Conservation (phyloP, 2,329 filamentous ascomycete species). For the Paracamarosporium sp. region DNA sequence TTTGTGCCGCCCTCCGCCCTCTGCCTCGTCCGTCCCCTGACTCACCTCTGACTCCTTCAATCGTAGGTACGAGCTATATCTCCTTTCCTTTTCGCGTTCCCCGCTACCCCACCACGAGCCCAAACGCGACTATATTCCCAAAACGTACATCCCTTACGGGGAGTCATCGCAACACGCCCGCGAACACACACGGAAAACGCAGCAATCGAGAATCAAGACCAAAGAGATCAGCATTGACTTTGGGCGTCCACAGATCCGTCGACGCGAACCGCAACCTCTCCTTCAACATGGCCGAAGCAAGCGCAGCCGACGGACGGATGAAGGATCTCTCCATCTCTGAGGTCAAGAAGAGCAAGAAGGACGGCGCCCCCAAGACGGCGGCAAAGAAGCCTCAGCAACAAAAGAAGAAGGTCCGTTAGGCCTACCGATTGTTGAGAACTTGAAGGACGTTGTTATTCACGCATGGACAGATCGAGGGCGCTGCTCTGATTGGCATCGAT, state of each 20-base stretch:
- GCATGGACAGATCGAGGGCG: conserved; percentile 58
- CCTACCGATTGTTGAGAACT: neutral
- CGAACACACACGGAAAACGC: neutral
- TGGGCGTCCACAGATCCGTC: neutral
- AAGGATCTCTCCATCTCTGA: conserved; percentile 51
- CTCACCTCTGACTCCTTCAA: conserved; percentile 26
- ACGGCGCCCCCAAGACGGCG: conserved; percentile 37
- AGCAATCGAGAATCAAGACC: neutral
- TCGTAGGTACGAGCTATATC: conserved; percentile 24
- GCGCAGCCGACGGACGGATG: conserved; percentile 53
- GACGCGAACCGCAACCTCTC: conserved; percentile 5
- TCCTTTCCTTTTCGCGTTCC: conserved; percentile 23
- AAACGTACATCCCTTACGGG: conserved; percentile 8
- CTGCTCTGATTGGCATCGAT: conserved; percentile 83
- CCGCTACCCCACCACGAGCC: conserved; percentile 42
- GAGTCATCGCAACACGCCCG: neutral
- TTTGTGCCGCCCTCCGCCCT: conserved; percentile 11
- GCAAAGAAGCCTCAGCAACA: conserved; percentile 53
- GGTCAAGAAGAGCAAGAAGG: conserved; percentile 46
- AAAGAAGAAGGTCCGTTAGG: conserved; percentile 54
- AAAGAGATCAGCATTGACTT: neutral
- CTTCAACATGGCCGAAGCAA: conserved; percentile 35
- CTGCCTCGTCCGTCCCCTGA: conserved; percentile 1
- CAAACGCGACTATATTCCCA: conserved; percentile 15
- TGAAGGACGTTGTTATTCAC: conserved; percentile 23